Conservation (phyloP, 1,284 basidiomycete genomes). For the Inonotus obliquus region DNA sequence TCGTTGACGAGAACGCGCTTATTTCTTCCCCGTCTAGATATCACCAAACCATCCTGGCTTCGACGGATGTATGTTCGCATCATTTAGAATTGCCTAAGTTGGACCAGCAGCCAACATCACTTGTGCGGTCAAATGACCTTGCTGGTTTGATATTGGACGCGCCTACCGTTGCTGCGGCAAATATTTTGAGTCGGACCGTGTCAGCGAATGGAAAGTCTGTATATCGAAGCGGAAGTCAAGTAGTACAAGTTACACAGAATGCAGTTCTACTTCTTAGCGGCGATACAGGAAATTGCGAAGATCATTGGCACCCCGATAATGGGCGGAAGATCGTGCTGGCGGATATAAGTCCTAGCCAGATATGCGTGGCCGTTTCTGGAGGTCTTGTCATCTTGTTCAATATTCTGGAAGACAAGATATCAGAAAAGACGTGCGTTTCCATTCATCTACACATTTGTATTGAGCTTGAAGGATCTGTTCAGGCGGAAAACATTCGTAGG, state of each 20-base stretch:
- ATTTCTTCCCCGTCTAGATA: conserved; percentile 29
- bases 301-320: conserved; percentile 6
- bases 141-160: conserved; percentile 41
- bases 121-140: conserved; percentile 32
- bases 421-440: conserved; percentile 10
- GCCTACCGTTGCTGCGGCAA: conserved; percentile 64
- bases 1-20: conserved; percentile 5
- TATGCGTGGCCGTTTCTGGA: conserved; percentile 12
- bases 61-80: conserved; percentile 49
- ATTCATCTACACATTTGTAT: not conserved
- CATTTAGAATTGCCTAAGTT: conserved; percentile 46
- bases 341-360: conserved; percentile 18
- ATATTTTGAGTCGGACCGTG: conserved; percentile 40
- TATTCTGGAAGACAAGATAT: conserved; percentile 5
- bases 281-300: conserved; percentile 1
- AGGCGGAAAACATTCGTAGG: conserved; percentile 22
- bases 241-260: conserved; percentile 69
- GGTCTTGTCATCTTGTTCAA: conserved; percentile 13
- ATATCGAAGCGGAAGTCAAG: conserved; percentile 49
- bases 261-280: conserved; percentile 8
- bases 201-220: conserved; percentile 26
- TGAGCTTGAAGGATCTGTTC: not conserved
- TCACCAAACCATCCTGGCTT: conserved; percentile 54
- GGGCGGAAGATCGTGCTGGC: conserved; percentile 14
- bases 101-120: conserved; percentile 31